Conservation (phyloP, 495 filamentous ascomycete species). For the Trichoderma parareesei region DNA sequence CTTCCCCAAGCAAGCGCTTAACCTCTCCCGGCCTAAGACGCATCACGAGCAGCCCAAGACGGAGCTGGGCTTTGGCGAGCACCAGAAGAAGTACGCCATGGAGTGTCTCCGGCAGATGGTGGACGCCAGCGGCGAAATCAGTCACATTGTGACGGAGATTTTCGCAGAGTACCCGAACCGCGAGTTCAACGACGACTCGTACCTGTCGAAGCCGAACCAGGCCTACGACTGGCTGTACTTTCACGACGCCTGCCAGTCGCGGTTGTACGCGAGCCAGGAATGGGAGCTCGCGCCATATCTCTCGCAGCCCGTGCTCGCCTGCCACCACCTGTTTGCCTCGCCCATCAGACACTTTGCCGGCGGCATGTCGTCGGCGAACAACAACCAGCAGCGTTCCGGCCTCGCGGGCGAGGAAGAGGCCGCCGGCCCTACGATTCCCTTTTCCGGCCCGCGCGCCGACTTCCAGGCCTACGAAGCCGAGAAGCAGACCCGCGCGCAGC, state of each 20-base stretch:
- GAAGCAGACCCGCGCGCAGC: conserved; percentile 52
- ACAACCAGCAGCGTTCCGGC: conserved; percentile 33
- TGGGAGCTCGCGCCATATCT: conserved; percentile 86
- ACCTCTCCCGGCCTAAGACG: conserved; percentile 20
- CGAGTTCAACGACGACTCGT: conserved; percentile 85
- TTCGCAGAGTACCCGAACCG: conserved; percentile 78
- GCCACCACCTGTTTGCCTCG: conserved; percentile 83
- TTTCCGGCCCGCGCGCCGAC: conserved; percentile 71
- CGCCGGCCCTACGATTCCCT: conserved; percentile 50
- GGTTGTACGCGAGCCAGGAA: conserved; percentile 67
- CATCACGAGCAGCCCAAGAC: conserved; percentile 39
- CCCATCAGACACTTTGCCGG: conserved; percentile 38
- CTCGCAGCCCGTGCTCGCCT: conserved; percentile 74
- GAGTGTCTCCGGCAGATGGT: conserved; percentile 79
- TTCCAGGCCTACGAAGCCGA: conserved; percentile 67
- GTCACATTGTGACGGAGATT: conserved; percentile 71
- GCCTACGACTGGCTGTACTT: conserved; percentile 96
- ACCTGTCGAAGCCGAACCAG: conserved; percentile 74
- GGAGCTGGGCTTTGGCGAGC: conserved; percentile 59
- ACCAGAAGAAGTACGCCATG: conserved; percentile 68
- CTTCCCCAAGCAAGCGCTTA: conserved; percentile 52
- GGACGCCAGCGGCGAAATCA: conserved; percentile 79
- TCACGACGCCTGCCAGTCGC: conserved; percentile 71
- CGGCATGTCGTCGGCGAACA: conserved; percentile 9
- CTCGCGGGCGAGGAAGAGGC: conserved; percentile 41